Conservation (phyloP, 2,329 filamentous ascomycete genomes). For the Epichloe amarillans region DNA sequence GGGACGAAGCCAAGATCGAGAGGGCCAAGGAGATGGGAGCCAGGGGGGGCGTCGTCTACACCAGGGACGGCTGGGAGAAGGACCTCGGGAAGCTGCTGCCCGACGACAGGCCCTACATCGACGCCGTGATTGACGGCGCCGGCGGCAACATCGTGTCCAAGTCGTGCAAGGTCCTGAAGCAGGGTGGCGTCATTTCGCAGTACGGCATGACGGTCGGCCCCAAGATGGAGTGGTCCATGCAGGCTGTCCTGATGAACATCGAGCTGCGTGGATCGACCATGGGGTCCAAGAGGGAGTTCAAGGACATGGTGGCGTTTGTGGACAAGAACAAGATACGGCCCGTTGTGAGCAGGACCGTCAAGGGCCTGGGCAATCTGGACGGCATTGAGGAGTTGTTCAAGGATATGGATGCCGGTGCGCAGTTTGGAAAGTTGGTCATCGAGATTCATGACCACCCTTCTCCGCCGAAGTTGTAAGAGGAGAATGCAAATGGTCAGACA, state of each 20-base stretch:
- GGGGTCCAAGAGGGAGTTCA: constrained; percentile 81
- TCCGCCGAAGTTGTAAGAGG: constrained; percentile 26
- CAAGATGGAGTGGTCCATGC: constrained; percentile 78
- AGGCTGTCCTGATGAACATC: constrained; percentile 72
- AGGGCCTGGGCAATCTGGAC: constrained; percentile 61
- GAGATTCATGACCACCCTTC: constrained; percentile 37
- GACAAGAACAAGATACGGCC: constrained; percentile 58
- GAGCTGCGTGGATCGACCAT: constrained; percentile 80
- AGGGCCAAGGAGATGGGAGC: constrained; percentile 62
- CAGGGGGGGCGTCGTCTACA: constrained; percentile 74
- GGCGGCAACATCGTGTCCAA: constrained; percentile 72
- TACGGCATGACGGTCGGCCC: constrained; percentile 88
- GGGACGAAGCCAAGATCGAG: constrained; percentile 60
- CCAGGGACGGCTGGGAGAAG: constrained; percentile 68
- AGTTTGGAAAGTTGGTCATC: constrained; percentile 90
- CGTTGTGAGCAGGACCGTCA: constrained; percentile 60
- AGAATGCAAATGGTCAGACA: background rate
- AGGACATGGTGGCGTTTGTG: constrained; percentile 82
- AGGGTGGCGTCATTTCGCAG: constrained; percentile 68
- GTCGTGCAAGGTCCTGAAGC: constrained; percentile 55
- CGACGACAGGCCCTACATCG: constrained; percentile 52
- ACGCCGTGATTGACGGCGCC: constrained; percentile 82
- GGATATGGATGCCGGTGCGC: constrained; percentile 71
- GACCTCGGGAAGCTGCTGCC: constrained; percentile 52
- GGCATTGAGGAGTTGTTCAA: constrained; percentile 73